phyloP scores from a whole-genome alignment of 345 rosid genomes.

The Eucalyptus urophylla region DNA sequence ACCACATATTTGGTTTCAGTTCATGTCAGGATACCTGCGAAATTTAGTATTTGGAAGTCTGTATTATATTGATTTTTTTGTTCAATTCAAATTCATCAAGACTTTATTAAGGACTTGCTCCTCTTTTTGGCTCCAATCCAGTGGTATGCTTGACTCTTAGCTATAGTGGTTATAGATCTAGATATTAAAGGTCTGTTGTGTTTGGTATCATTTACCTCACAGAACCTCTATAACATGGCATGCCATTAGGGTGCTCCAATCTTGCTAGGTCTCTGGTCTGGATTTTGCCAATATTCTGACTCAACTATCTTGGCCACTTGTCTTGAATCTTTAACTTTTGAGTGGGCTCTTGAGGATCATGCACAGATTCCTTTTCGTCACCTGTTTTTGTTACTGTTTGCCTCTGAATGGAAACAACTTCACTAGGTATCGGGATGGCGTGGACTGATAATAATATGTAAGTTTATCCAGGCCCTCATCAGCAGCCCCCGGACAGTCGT shows the following conservation, averaged over 20 bases:
- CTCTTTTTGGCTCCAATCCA: background rate
- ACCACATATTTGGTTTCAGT: background rate
- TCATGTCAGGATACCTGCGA: background rate
- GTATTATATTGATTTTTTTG: background rate
- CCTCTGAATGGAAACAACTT: background rate
- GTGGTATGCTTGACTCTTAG: background rate
- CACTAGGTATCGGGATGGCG: background rate
- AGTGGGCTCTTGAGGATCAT: background rate
- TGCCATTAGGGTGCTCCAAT: background rate
- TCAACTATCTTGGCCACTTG: background rate
- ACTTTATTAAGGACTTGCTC: background rate
- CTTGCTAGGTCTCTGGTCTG: background rate
- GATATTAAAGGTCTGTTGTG: background rate
- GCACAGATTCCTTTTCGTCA: background rate
- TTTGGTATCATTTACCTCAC: background rate
- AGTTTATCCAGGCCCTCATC: background rate
- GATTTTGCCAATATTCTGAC: background rate
- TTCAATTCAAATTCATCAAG: background rate
- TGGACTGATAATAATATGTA: background rate
- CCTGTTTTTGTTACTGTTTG: background rate
- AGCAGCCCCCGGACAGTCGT: background rate
- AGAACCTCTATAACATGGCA: background rate
- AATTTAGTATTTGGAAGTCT: background rate
- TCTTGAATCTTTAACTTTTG: background rate
- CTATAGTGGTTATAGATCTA: background rate